These are phyloP conservation scores for Odontarrhena argentea DNA, from an alignment of 345 rosid genomes.

Conservation along the genomic window DNA sequence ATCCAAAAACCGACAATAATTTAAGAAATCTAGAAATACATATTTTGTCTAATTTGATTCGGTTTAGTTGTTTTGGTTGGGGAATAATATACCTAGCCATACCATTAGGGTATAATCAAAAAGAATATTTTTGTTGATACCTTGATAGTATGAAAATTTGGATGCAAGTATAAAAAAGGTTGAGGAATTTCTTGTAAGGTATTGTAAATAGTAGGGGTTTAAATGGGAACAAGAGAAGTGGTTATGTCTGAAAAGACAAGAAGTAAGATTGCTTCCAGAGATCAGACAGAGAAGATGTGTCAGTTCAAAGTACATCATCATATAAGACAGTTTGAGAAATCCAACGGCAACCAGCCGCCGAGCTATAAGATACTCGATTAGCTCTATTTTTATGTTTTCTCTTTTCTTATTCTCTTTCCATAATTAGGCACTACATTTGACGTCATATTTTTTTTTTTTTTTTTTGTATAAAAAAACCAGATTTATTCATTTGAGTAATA, in stretches of 20 bases:
- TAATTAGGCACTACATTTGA: not conserved
- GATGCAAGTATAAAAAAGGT: not conserved
- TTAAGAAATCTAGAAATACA: too few relatives aligned
- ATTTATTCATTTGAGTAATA: too few relatives aligned
- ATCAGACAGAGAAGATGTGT: constrained; percentile 30
- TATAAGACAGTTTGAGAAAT: constrained; percentile 21
- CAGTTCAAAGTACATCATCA: constrained; percentile 33
- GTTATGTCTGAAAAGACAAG: constrained; percentile 9
- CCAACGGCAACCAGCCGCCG: constrained; percentile 27
- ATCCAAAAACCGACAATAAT: too few relatives aligned
- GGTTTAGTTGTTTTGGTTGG: too few relatives aligned
- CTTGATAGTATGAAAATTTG: not conserved
- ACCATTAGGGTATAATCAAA: not conserved
- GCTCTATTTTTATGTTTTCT: constrained; percentile 31
- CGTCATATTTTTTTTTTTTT: constrained; percentile 10
- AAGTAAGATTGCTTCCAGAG: constrained; percentile 33
- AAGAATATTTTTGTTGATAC: not conserved
- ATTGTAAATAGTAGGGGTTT: not conserved
- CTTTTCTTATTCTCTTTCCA: constrained; percentile 21
- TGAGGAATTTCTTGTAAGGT: not conserved
- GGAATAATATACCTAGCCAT: too few relatives aligned
- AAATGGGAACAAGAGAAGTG: not conserved
- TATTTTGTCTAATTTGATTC: too few relatives aligned
- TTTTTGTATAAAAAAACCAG: too few relatives aligned
- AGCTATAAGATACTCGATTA: constrained; percentile 25